Percentiles rank a stretch among this genome's conserved stretches.
These are phyloP conservation scores for Chenopodium formosanum DNA, from an alignment of 148 eudicot genomes.

Conservation along the genomic window DNA sequence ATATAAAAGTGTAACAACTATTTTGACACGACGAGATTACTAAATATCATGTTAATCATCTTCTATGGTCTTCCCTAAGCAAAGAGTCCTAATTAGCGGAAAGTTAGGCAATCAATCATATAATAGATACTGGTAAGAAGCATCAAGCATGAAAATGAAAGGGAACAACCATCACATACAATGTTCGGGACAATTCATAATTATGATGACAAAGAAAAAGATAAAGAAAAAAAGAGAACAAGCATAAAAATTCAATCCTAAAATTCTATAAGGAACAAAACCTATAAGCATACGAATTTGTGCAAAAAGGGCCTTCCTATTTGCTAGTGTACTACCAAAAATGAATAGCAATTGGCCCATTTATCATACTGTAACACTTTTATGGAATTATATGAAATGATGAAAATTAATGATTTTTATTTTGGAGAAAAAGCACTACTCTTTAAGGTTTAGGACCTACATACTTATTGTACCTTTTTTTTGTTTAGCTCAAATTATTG, in stretches of 20 bases:
- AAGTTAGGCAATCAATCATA: conserved; percentile 13
- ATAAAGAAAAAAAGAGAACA: neutral
- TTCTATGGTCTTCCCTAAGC: neutral
- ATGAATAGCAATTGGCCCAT: neutral
- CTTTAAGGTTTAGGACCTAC: conserved; percentile 12
- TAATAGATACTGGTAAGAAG: neutral
- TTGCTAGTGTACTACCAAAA: neutral
- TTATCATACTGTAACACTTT: conserved; percentile 5
- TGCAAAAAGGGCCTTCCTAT: conserved; percentile 14
- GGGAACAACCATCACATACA: conserved; percentile 1
- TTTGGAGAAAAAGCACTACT: neutral
- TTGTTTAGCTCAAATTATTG: neutral
- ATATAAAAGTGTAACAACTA: neutral
- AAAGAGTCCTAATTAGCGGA: conserved; percentile 11
- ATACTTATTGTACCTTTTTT: neutral
- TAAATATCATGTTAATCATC: neutral
- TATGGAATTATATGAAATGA: conserved; percentile 11
- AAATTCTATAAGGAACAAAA: neutral
- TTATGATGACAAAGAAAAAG: neutral
- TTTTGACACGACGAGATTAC: neutral
- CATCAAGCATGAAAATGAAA: neutral
- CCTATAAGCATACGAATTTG: conserved; percentile 14
- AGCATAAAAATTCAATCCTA: neutral
- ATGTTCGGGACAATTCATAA: conserved; percentile 8
- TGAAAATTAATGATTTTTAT: neutral